These are phyloP conservation scores for Ustilago bromivora DNA, from an alignment of 1,284 basidiomycete species.

Conservation along the genomic window DNA sequence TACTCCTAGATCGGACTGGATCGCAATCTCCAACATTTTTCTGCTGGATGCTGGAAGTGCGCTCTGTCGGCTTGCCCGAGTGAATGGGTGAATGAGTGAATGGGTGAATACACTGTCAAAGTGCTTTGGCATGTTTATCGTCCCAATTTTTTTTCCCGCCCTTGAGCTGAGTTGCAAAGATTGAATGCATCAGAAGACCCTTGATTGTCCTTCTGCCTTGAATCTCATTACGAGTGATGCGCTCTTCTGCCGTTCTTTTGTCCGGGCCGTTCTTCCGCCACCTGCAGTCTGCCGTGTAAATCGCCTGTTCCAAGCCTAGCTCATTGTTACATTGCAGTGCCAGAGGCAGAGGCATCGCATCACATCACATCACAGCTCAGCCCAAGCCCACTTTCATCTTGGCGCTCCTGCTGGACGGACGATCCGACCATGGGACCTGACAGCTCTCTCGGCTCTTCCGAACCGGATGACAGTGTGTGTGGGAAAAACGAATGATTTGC, in stretches of 20 bases:
- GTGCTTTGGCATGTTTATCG: slow-evolving; percentile 1
- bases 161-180: background rate
- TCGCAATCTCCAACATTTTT: no score
- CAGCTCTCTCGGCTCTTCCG: background rate
- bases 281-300: background rate
- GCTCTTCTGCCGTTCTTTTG: background rate
- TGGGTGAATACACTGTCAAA: background rate
- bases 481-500: background rate
- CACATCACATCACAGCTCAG: background rate
- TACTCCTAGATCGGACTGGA: no score
- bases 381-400: background rate
- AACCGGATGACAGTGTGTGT: background rate
- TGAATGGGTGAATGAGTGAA: background rate
- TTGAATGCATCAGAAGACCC: background rate
- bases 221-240: background rate
- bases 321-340: no score
- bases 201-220: slow-evolving; percentile 2
- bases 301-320: no score
- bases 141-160: background rate
- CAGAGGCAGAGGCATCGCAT: no score
- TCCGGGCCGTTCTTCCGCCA: slow-evolving; percentile 6
- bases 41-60: no score
- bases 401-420: background rate
- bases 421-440: slow-evolving; percentile 1
- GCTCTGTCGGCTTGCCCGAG: no score